A percentile compares a stretch with the other conserved stretches of the same genome.
Evolutionary conservation across 371 early-diverging fungal genomes (phyloP).

Genomic region (Smittium mucronatum): DNA sequence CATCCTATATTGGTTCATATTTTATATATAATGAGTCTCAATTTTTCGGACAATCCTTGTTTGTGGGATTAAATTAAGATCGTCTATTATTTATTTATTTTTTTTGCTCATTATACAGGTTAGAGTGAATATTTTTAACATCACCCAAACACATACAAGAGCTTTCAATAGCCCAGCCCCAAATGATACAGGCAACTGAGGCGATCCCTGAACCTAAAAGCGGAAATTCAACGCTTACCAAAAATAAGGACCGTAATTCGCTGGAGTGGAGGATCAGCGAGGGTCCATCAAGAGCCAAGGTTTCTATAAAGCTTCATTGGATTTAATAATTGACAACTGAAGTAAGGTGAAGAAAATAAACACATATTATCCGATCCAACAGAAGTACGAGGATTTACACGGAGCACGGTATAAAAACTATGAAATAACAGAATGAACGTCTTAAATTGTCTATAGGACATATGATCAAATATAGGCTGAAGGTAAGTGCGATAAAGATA

Average conservation of each 20-base stretch:
- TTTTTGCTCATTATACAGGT: background rate
- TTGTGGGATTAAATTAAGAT: no score
- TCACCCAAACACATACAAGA: background rate
- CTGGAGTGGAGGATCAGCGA: background rate
- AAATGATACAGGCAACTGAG: background rate
- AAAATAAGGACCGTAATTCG: background rate
- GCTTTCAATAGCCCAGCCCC: background rate
- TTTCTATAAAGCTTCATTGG: background rate
- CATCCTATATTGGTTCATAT: no score
- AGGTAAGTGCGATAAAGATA: background rate
- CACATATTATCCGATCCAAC: background rate
- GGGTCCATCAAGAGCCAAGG: background rate
- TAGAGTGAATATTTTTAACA: background rate
- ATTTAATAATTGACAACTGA: background rate
- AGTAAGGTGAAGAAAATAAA: background rate
- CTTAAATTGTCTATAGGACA: background rate
- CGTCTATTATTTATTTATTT: no score
- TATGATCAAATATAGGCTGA: background rate
- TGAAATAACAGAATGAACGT: background rate
- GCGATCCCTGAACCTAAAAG: background rate
- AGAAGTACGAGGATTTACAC: background rate
- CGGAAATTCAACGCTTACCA: background rate
- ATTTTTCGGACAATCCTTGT: no score
- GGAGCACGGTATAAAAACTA: background rate
- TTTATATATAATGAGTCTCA: no score